Evolutionary conservation across 2,329 filamentous ascomycete genomes (phyloP).

Genomic region (Colletotrichum sublineola): DNA sequence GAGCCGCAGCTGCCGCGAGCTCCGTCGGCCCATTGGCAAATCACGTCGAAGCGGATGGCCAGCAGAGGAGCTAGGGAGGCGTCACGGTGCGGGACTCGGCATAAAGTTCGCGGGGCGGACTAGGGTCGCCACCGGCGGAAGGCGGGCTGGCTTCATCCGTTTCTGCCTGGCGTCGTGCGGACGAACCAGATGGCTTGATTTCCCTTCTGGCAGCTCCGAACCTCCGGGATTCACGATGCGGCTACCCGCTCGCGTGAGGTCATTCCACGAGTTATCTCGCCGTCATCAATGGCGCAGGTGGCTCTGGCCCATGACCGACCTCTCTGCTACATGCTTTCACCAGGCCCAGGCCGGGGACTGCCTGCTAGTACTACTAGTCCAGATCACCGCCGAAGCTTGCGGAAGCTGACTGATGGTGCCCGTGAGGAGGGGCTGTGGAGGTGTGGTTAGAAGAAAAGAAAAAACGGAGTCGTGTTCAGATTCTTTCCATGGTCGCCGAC

Average conservation of each 20-base stretch:
- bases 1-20: constrained; percentile 39
- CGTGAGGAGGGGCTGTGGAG: constrained; percentile 24
- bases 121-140: constrained; percentile 31
- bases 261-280: constrained; percentile 36
- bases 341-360: constrained; percentile 23
- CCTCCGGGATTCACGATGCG: constrained; percentile 25
- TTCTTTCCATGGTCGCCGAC: constrained; percentile 40
- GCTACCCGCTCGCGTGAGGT: constrained; percentile 31
- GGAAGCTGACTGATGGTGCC: background rate
- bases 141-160: background rate
- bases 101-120: constrained; percentile 38
- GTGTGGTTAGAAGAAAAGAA: constrained; percentile 32
- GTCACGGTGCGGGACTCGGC: constrained; percentile 36
- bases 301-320: constrained; percentile 24
- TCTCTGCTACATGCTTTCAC: background rate
- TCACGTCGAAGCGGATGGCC: constrained; percentile 31
- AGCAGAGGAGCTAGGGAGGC: constrained; percentile 26
- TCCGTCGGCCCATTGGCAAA: constrained; percentile 35
- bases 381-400: constrained; percentile 34
- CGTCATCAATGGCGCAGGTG: constrained; percentile 1
- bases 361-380: constrained; percentile 15
- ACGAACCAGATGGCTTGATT: background rate
- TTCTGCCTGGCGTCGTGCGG: constrained; percentile 32
- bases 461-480: constrained; percentile 39
- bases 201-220: constrained; percentile 35